Evolutionary conservation across 352 stramenopile species (phyloP), one percentile per base, ranked within the genome.

Genomic region (Phytophthora cryptogea): DNA sequence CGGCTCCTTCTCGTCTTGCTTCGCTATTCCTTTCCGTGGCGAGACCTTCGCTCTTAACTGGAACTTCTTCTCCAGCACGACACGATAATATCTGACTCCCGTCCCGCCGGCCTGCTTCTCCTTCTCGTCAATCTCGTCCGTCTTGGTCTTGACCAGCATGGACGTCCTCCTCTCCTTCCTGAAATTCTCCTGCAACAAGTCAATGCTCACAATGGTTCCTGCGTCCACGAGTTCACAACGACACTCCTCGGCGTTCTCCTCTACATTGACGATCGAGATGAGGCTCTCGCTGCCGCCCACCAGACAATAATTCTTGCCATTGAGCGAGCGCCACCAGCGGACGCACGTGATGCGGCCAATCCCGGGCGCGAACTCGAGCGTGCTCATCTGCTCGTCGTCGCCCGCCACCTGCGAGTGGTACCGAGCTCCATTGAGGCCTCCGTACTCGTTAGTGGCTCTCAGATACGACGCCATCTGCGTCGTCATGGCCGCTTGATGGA

Each of bases 221-320:
- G 77, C 78, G 42, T 78, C 57, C 42, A 86, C 70, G 1, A 93
- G 71, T 55, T 95, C 87, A 45, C 87, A 95, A 28, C 87, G 74
- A 49, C 87, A 95, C 40, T 89, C 80, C 44, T 95, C 87, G 2
- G 79, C 72, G 41, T 95, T 95, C 42, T 91, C 83, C 52, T 93
- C 80, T 13, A 92, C 82, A 58, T 95, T 92, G 5, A 95, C 82
- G 66, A 95, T 82, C 9, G 87, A 95, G 16, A 95, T 87, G 17
- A 95, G 68, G 43, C 77, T 83, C 36, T 89, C 80, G 0, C 72
- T 66, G n/a, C 85, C 83, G 14, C 87, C 87, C 1, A 95, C 79
- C 30, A 95, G 83, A 48, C 79, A 87, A 49, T 95, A 95, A 66
- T 94, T 92, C 42, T 80, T 86, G 55, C 80, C 73, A 52, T 93